These are phyloP conservation scores for Aspergillus versicolor DNA, from an alignment of 2,329 filamentous ascomycete species.

Conservation along the genomic window DNA sequence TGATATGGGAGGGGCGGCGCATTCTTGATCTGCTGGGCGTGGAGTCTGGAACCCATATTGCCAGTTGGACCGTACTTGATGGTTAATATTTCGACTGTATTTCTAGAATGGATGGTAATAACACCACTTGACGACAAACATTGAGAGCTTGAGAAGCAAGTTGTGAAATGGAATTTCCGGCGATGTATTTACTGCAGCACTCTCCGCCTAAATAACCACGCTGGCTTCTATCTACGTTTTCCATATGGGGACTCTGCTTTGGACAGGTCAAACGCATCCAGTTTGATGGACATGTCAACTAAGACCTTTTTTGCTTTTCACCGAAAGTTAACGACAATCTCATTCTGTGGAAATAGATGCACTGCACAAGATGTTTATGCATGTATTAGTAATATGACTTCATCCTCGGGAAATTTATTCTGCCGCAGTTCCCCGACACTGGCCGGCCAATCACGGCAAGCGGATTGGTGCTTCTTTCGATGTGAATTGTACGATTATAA, in stretches of 20 bases:
- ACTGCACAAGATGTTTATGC: not conserved
- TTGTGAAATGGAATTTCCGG: not conserved
- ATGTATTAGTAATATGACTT: slow-evolving; percentile 4
- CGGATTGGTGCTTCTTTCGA: slow-evolving; percentile 21
- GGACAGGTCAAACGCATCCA: too few relatives aligned
- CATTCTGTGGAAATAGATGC: not conserved
- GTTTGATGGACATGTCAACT: too few relatives aligned
- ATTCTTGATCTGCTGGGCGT: slow-evolving; percentile 26
- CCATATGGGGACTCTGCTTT: not conserved
- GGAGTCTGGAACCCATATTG: slow-evolving; percentile 30
- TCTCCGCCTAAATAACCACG: not conserved
- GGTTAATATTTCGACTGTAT: not conserved
- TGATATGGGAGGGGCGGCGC: slow-evolving; percentile 29
- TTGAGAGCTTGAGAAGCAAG: not conserved
- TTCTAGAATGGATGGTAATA: not conserved
- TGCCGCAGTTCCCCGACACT: slow-evolving; percentile 26
- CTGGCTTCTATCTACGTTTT: not conserved
- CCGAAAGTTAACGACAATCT: too few relatives aligned
- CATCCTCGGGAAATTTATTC: slow-evolving; percentile 18
- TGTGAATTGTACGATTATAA: slow-evolving; percentile 24
- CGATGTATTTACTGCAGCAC: not conserved
- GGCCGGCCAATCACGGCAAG: slow-evolving; percentile 29
- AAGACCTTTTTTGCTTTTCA: too few relatives aligned
- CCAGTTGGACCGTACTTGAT: not conserved
- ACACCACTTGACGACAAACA: not conserved